Evolutionary conservation across 2,329 filamentous ascomycete genomes (phyloP).

Genomic region (Parafenestella ontariensis): DNA sequence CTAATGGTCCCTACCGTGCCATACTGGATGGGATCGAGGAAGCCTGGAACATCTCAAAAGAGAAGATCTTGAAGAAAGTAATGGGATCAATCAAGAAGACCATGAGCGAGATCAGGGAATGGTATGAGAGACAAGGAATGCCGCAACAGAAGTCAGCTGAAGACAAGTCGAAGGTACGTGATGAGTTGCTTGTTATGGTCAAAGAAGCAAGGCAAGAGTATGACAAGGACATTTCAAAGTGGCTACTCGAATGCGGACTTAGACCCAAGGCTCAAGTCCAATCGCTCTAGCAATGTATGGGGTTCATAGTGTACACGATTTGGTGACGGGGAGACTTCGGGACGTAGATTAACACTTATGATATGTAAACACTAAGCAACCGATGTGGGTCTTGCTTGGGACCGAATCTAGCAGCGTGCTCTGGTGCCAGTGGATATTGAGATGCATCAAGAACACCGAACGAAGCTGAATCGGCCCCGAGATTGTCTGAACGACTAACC

Average conservation of each 20-base stretch:
- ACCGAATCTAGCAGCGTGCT: constrained; percentile 22
- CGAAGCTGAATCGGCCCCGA: neutral
- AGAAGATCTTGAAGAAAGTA: neutral
- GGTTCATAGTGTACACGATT: too few species aligned
- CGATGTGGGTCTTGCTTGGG: constrained; percentile 16
- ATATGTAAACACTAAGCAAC: constrained; percentile 16
- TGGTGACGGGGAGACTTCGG: too few species aligned
- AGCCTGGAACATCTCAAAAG: neutral
- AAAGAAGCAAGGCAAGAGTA: neutral
- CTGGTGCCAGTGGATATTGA: constrained; percentile 23
- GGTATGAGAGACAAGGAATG: neutral
- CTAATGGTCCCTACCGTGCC: neutral
- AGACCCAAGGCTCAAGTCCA: neutral
- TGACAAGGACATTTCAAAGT: neutral
- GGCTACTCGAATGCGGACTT: neutral
- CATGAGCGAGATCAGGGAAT: neutral
- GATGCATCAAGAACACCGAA: constrained; percentile 9
- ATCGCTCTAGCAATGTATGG: too few species aligned
- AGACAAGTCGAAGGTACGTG: neutral
- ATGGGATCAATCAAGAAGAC: neutral
- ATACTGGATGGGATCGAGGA: neutral
- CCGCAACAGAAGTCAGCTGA: neutral
- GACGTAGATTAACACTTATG: too few species aligned
- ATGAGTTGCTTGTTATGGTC: neutral
- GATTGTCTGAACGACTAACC: constrained; percentile 1